Evolutionary conservation across 1,284 basidiomycete genomes (phyloP), one percentile per base, ranked within the genome.

Genomic region (Boletus calvinii): DNA sequence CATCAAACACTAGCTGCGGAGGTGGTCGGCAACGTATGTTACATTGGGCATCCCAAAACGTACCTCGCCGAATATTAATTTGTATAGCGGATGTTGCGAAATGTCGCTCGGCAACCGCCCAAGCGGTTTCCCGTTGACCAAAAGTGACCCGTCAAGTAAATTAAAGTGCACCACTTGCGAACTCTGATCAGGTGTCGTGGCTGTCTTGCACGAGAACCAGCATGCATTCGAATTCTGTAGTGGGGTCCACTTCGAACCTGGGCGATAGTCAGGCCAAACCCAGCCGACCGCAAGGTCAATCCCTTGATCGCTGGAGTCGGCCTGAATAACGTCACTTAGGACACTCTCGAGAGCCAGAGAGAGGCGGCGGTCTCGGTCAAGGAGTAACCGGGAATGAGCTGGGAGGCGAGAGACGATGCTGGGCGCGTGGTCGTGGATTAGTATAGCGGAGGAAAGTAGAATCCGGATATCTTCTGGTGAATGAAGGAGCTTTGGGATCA

Each of bases 121-220:
- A 4, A 77, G 46, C 1, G 71, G 65, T 43, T 68, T 68, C 0
- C 76, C 78, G 40, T 75, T 60, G 7, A 80, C 66, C 6, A 78
- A 61, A 5, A 81, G 63, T 8, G 56, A 52, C 8, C 78, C 79
- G 32, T 69, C 59, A 6, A 79, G 53, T 1, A 79, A 34, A 48
- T 81, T 70, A 15, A 74, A 56, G 50, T 74, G 67, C 0, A 80
- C 62, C 6, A 11, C 24, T 29, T 70, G 65, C 4, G 58, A 42
- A 8, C 22, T 18, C 17, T 57, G 47, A 0, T 11, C n/a, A 0
- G 6, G 12, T 26, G 55, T 31, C 6, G 52, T 18, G 2, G 62
- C 57, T 5, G 64, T 68, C 17, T 38, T 41, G 30, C 59, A 68
- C 1, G 44, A 56, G 7, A 76, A 10, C 78, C 77, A 81, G 15